Evolutionary conservation across 345 rosid species (phyloP), one percentile per base, ranked within the genome.

Genomic region (Carallia pectinifolia): DNA sequence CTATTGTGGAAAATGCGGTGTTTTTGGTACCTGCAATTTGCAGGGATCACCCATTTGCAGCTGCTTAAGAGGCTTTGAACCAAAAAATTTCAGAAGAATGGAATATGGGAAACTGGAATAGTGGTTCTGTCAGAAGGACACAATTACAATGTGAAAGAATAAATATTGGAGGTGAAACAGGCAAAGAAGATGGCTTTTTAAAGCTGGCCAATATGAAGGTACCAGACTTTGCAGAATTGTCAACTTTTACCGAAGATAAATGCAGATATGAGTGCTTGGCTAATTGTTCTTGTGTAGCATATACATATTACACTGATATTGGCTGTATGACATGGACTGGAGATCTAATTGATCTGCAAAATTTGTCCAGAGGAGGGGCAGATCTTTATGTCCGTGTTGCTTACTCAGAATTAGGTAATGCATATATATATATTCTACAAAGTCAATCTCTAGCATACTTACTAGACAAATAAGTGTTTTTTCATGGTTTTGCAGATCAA

Each of bases 1-100:
- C 62, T 13, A 80, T n/a, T 90, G 83, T 68, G 83, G 77, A 4
- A 71, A 17, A 48, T 86, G 96, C 67, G 93, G 91, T 44, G 53
- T 58, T 37, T 85, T 66, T 54, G 93, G 84, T 2, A 76, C 16
- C 17, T 88, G 92, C 38, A 30, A 74, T 13, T 0, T 67, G 1
- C 13, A 53, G 29, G 67, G 50, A 4, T 53, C 71, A 18, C 81
- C 82, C 7, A 80, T 78, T 48, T 90, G 96, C 66, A 82, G 75
- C 48, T 90, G 96, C 58, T 38, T 86, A 36, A 74, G 50, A 75
- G 88, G 96, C 31, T 90, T 81, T 76, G 71, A 58, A 13, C 92
- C 96, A 0, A 82, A 63, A 63, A 27, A 76, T 72, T 18, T 2
- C 2, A 16, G 75, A 69, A 36, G 87, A 82, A 65, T 87, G 90